These are phyloP conservation scores for Heteromeles arbutifolia DNA, from an alignment of 306 rosid genomes.

Conservation along the genomic window DNA sequence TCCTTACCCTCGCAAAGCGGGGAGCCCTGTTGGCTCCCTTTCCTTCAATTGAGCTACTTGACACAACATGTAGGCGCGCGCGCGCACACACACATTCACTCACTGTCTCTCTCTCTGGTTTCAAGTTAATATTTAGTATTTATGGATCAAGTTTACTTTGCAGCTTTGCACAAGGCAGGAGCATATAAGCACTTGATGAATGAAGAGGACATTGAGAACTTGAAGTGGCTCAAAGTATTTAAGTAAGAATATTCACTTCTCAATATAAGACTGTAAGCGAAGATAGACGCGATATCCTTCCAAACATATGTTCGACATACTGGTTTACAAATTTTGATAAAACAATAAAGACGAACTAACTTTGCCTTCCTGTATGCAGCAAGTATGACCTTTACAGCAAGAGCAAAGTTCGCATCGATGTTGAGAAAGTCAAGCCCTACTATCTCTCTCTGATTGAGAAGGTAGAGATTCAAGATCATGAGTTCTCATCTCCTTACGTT, in stretches of 20 bases:
- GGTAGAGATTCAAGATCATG: background rate
- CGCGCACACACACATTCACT: no score
- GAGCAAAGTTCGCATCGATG: conserved; percentile 24
- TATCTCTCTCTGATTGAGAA: conserved; percentile 25
- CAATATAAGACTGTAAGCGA: background rate
- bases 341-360: background rate
- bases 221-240: conserved; percentile 30
- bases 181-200: conserved; percentile 27
- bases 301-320: background rate
- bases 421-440: conserved; percentile 25
- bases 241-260: conserved; percentile 6
- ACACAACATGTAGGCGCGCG: no score
- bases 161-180: conserved; percentile 22
- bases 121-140: background rate
- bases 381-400: conserved; percentile 30
- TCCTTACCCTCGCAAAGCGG: background rate
- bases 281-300: background rate
- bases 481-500: background rate
- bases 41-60: background rate
- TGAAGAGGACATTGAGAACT: conserved; percentile 16
- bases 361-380: conserved; percentile 1
- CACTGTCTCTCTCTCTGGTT: background rate
- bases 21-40: no score
- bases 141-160: background rate
- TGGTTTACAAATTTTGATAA: background rate